Base-by-base conservation (phyloP, 163 green algal genomes). In the Botryococcus braunii region DNA sequence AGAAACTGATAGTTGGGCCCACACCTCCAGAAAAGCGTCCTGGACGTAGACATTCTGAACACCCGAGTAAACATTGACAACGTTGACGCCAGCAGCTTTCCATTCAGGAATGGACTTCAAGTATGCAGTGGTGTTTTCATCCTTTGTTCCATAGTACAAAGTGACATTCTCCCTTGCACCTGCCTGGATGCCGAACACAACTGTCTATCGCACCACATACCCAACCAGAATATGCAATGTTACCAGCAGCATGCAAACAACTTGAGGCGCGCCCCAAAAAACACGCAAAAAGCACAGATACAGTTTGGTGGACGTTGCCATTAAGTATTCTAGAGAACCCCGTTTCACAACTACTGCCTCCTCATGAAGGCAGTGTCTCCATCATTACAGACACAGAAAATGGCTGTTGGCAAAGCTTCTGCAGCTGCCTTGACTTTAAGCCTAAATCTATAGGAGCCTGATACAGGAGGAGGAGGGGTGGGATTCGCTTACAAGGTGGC, bases 121-220 rank as follows among this genome's bases (percentile, higher is more conserved):
- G 71, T 80, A 88, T 17, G 86, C 77, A 34, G 74, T 86, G 29
- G 39, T 41, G 17, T 73, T 75, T 13, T 46, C 38, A 35, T 75
- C 75, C 13, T 46, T 32, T 21, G 78, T 81, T 48, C 91, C 91
- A 72, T 95, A 97, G 77, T 90, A 96, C 2, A 97, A 70, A 29
- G 68, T 71, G 1, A 93, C 79, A 5, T 81, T 68, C 23, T 75
- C 67, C 17, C 87, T 79, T 27, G 83, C 72, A 4, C 72, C 65
- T 0, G 68, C 69, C 64, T 88, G 77, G 63, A 63, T 21, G 32
- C 27, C n/a, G n/a, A n/a, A n/a, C n/a, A n/a, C n/a, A n/a, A n/a
- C n/a, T n/a, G n/a, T n/a, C n/a, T n/a, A n/a, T n/a, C n/a, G n/a
- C n/a, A n/a, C n/a, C n/a, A n/a, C n/a, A n/a, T n/a, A n/a, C n/a